Evolutionary conservation across 495 filamentous ascomycete genomes (phyloP).

Genomic region (Penicillium ucsense): DNA sequence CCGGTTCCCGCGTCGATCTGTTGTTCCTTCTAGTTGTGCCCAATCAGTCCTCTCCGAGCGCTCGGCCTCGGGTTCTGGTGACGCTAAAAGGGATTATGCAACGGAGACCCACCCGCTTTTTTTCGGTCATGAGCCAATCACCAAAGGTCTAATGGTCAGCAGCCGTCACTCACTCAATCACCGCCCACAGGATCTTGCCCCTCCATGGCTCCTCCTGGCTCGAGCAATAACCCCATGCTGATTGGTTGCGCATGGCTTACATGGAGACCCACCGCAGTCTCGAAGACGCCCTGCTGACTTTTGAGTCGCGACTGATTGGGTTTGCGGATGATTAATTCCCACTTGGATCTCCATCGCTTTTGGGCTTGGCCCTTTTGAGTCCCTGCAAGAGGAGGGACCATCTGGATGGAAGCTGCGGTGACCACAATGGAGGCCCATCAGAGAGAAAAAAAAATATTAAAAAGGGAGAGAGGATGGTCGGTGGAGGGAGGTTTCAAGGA

Average conservation of each 20-base stretch:
- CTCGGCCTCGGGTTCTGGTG: too few species aligned
- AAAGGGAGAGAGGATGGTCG: constrained; percentile 1
- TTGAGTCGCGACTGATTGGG: constrained; percentile 11
- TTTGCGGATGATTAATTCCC: too few species aligned
- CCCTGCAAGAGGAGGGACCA: constrained; percentile 1
- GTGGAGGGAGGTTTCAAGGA: neutral
- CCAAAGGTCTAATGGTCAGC: constrained; percentile 5
- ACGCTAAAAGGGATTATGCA: neutral
- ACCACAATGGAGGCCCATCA: too few species aligned
- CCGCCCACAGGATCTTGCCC: too few species aligned
- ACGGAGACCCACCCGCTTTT: neutral
- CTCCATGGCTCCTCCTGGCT: too few species aligned
- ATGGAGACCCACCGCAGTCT: neutral
- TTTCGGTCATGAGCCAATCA: constrained; percentile 7
- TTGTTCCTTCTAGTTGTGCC: too few species aligned
- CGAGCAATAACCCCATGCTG: too few species aligned
- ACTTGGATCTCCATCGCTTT: constrained; percentile 5
- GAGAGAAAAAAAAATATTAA: constrained; percentile 1
- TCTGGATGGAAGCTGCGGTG: too few species aligned
- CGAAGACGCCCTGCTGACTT: constrained; percentile 9
- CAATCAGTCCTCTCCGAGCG: too few species aligned
- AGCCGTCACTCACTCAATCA: constrained; percentile 2
- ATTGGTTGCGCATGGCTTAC: neutral
- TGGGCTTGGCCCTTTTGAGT: neutral
- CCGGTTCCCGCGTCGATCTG: too few species aligned